Percentiles rank a stretch among this genome's conserved stretches.
These are phyloP conservation scores for Lactifluus hygrophoroides DNA, from an alignment of 768 basidiomycete genomes.

Conservation along the genomic window DNA sequence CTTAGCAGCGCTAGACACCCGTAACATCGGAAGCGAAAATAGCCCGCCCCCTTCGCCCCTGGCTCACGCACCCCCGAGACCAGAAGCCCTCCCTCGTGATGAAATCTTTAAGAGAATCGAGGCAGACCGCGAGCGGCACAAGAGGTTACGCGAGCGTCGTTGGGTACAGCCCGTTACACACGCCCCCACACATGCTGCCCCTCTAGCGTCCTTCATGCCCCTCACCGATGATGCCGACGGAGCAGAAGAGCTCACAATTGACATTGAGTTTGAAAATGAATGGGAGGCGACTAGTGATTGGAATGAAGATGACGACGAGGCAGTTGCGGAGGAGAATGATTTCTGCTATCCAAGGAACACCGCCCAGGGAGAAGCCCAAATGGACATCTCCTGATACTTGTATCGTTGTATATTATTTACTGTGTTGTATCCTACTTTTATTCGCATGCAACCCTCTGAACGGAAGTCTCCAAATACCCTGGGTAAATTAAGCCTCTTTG, in stretches of 20 bases:
- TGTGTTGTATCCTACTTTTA: constrained; percentile 16
- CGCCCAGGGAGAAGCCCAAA: constrained; percentile 29
- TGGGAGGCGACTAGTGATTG: constrained; percentile 88
- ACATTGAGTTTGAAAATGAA: constrained; percentile 83
- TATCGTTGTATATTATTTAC: constrained; percentile 5
- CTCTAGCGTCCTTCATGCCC: constrained; percentile 55
- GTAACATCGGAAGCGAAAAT: constrained; percentile 28
- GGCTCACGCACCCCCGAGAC: constrained; percentile 16
- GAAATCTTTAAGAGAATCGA: constrained; percentile 84
- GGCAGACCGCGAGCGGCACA: constrained; percentile 88
- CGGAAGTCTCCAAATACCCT: background rate
- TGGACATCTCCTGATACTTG: constrained; percentile 33
- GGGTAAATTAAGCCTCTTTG: constrained; percentile 28
- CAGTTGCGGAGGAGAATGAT: constrained; percentile 58
- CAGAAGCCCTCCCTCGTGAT: constrained; percentile 30
- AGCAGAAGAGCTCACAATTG: constrained; percentile 53
- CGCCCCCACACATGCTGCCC: constrained; percentile 32
- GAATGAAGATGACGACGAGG: constrained; percentile 84
- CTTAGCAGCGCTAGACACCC: constrained; percentile 44
- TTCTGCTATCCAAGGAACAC: constrained; percentile 53
- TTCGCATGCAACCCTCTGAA: background rate
- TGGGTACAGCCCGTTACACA: constrained; percentile 81
- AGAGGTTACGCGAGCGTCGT: constrained; percentile 79
- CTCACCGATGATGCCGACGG: constrained; percentile 44
- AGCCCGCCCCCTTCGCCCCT: constrained; percentile 20